These are phyloP conservation scores for Chlorokybus atmophyticus DNA, from an alignment of 139 green algal species.

Conservation along the genomic window DNA sequence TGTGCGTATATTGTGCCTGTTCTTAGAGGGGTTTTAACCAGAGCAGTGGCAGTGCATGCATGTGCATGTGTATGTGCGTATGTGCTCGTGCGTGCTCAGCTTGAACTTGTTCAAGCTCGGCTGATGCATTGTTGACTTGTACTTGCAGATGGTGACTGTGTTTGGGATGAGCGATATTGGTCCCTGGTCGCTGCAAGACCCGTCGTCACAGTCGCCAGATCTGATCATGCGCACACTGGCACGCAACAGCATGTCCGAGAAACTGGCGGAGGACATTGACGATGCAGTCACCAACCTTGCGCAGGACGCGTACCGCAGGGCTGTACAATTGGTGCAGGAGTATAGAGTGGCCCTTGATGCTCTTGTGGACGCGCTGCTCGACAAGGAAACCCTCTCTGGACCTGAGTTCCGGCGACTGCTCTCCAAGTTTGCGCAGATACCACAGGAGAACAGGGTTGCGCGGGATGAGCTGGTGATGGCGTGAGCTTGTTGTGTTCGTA, in stretches of 20 bases:
- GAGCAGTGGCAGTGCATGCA: too few species aligned
- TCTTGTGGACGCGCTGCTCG: constrained; percentile 79
- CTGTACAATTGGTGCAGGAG: too few species aligned
- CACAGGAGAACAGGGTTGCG: constrained; percentile 83
- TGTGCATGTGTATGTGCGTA: too few species aligned
- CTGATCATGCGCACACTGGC: constrained; percentile 99
- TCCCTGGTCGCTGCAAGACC: constrained; percentile 88
- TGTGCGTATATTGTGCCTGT: too few species aligned
- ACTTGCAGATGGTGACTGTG: constrained; percentile 87
- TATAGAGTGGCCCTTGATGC: constrained; percentile 88
- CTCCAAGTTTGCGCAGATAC: constrained; percentile 63
- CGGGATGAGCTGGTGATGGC: too few species aligned
- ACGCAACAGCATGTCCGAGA: constrained; percentile 88
- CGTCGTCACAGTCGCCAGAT: constrained; percentile 57
- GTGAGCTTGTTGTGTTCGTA: too few species aligned
- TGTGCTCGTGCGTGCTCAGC: too few species aligned
- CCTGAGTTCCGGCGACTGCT: constrained; percentile 86
- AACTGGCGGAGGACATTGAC: constrained; percentile 86
- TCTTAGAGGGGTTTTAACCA: too few species aligned
- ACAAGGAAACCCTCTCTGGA: constrained; percentile 92
- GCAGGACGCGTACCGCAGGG: constrained; percentile 50
- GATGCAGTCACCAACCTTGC: constrained; percentile 70
- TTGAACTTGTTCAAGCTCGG: too few species aligned
- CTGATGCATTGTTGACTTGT: too few species aligned
- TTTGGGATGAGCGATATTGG: constrained; percentile 97